Base-by-base conservation (phyloP, 1,284 basidiomycete species). In the Boletus semigastroideus region DNA sequence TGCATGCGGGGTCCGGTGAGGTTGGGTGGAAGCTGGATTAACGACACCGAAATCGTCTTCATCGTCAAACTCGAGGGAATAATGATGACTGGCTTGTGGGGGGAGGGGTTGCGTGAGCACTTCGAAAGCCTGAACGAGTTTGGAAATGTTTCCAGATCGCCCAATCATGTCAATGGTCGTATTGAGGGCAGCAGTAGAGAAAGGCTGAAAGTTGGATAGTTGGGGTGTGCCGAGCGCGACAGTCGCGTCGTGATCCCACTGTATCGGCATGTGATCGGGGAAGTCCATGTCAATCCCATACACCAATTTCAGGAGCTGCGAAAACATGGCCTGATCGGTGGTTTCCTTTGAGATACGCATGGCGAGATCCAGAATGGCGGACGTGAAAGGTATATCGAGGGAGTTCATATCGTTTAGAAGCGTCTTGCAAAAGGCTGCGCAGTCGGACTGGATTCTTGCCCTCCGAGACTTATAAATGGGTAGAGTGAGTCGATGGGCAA, bases 251-350 rank as follows among this genome's bases (percentile, higher is more conserved):
- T 37, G 49, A 51, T 54, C 44, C 48, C 37, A 51, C 52, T 52
- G 61, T 53, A 68, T 27, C 52, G 66, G 65, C 3, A 47, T 30
- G 43, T 79, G 74, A 60, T 92, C 89, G 0, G 87, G 87, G 61
- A 83, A 84, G 12, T 78, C 73, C 46, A 91, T 64, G 68, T 92
- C 89, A 49, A 92, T 78, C 0, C 83, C 87, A 63, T 90, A 92
- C 17, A 78, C 81, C 57, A 77, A 68, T 60, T 78, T 82, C 71
- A 90, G 67, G 31, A 90, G 69, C 16, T 69, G 64, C 51, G 81
- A 74, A 63, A 87, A 86, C 1, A 73, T 73, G 31, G 75, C 70
- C 49, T 72, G 63, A 63, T 86, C 79, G 42, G 77, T 62, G 0
- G 80, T 82, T 57, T 83, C 82, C 69, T 85, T 86, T 59, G 89